Percentiles rank a stretch among this genome's conserved stretches.
These are phyloP conservation scores for Pugionium cornutum DNA, from an alignment of 345 rosid species.

Conservation along the genomic window DNA sequence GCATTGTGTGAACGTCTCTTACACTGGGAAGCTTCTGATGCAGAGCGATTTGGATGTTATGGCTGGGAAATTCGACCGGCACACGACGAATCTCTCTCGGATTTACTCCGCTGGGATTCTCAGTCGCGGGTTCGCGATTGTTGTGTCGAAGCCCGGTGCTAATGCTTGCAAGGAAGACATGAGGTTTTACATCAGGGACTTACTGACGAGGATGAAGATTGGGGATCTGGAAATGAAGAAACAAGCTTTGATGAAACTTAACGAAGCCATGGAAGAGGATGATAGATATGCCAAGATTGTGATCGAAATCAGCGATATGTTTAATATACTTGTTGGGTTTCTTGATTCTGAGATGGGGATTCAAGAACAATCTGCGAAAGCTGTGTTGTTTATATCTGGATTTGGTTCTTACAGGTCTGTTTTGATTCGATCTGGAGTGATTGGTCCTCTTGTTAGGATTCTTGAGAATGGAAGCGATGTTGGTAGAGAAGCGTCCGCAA, in stretches of 20 bases:
- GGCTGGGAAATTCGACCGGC: constrained; percentile 55
- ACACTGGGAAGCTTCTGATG: constrained; percentile 93
- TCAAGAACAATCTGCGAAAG: constrained; percentile 67
- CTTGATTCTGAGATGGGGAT: constrained; percentile 62
- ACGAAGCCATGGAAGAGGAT: constrained; percentile 60
- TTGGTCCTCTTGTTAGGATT: constrained; percentile 70
- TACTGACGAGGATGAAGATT: constrained; percentile 86
- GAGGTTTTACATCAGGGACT: constrained; percentile 79
- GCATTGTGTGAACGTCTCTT: constrained; percentile 67
- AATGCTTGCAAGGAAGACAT: constrained; percentile 77
- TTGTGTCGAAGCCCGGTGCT: constrained; percentile 69
- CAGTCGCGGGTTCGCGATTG: constrained; percentile 68
- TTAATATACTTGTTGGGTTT: constrained; percentile 54
- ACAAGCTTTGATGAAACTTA: constrained; percentile 64
- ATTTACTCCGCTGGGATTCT: constrained; percentile 64
- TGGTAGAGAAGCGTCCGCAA: constrained; percentile 60
- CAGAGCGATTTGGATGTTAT: constrained; percentile 86
- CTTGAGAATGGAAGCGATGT: constrained; percentile 57
- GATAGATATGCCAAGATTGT: constrained; percentile 60
- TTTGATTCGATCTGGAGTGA: constrained; percentile 63
- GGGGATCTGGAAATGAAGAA: constrained; percentile 85
- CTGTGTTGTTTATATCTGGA: constrained; percentile 56
- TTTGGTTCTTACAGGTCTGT: constrained; percentile 53
- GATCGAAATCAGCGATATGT: constrained; percentile 54
- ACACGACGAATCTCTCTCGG: constrained; percentile 56